These are phyloP conservation scores for Candida ponderosae DNA, from an alignment of 805 yeast species.

Conservation along the genomic window DNA sequence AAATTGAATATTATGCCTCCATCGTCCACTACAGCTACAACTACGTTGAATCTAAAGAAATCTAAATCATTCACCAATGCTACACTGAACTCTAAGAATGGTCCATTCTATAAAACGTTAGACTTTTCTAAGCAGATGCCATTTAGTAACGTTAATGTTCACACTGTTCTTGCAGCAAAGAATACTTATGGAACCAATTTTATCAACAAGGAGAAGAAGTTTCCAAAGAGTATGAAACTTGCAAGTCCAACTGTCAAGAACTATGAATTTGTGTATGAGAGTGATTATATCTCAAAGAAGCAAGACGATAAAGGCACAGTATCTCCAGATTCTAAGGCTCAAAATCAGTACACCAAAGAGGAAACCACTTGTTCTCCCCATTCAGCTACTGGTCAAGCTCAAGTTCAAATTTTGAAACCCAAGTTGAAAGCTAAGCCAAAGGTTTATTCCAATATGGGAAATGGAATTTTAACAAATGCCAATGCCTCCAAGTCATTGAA, in stretches of 20 bases:
- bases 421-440: slow-evolving; percentile 9
- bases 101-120: slow-evolving; percentile 15
- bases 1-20: slow-evolving; percentile 7
- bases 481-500: slow-evolving; percentile 8
- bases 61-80: slow-evolving; percentile 16
- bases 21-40: slow-evolving; percentile 3
- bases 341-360: too few species aligned
- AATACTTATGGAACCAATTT: neutral
- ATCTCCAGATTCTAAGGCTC: neutral
- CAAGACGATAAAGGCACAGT: slow-evolving; percentile 3
- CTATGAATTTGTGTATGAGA: slow-evolving; percentile 19
- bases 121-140: slow-evolving; percentile 15
- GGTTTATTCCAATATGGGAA: too few species aligned
- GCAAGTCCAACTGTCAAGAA: slow-evolving; percentile 7
- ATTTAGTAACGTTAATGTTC: neutral
- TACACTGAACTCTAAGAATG: slow-evolving; percentile 1
- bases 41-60: slow-evolving; percentile 10
- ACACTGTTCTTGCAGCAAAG: too few species aligned
- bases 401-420: slow-evolving; percentile 4
- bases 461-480: slow-evolving; percentile 8
- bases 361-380: neutral
- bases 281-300: slow-evolving; percentile 2
- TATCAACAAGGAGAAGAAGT: neutral
- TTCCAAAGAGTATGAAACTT: neutral
- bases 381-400: neutral